Base-by-base conservation (phyloP, 2,329 filamentous ascomycete genomes). In the Neopestalotiopsis sp. region DNA sequence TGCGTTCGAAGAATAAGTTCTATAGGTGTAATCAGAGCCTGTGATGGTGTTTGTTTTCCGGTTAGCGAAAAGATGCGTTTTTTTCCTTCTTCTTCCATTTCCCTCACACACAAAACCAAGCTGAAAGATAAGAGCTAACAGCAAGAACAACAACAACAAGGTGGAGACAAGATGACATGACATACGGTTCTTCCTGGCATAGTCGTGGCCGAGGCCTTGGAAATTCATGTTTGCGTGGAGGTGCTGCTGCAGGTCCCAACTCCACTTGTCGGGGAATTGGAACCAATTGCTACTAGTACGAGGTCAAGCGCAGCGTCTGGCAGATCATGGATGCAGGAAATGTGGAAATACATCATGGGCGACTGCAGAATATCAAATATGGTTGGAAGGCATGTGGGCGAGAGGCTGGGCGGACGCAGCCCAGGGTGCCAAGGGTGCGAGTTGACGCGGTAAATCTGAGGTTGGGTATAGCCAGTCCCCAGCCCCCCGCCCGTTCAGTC, bases 1-100 rank as follows among this genome's bases (percentile, higher is more conserved):
- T 30, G 72, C 71, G 68, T 69, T 67, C n/a, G 72, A 65, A 62
- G 67, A 63, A 34, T 72, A 68, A 10, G 70, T 62, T 69, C 62
- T 73, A 59, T 74, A 66, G n/a, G 66, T 64, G 42, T 69, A 72
- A 24, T 72, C 67, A 53, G 69, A 63, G 40, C 71, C 75, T 79
- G 59, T 64, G 38, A 6, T 42, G 45, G 24, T 28, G 34, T 20
- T n/a, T 30, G 20, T 34, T 28, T 53, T 53, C 45, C 17, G 5
- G 45, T 53, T 20, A 53, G 45, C 9, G 20, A 53, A 17, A 28
- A 20, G 17, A n/a, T 53, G 45, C 20, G 45, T 17, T 53, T 53
- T 5, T 20, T 53, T 7, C 6, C 17, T n/a, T 7, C 14, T 17
- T 53, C 14, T 6, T 2, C 45, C 14, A 7, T 9, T 24, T 53